phyloP scores from a whole-genome alignment of 352 stramenopile species.

The Globisporangium camurandrum region DNA sequence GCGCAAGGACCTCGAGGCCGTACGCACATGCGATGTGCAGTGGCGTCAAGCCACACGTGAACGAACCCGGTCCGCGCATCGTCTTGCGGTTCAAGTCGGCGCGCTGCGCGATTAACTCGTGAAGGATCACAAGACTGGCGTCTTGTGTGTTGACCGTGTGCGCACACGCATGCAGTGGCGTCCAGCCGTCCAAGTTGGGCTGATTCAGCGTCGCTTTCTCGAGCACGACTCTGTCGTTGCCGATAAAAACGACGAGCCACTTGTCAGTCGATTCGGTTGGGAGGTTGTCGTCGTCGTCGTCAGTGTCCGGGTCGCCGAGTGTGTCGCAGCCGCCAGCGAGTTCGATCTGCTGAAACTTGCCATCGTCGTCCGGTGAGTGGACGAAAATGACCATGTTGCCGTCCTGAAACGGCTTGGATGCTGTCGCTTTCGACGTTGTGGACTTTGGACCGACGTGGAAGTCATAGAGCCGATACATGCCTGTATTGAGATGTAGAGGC shows the following conservation, averaged over 20 bases:
- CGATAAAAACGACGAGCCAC: conserved; percentile 55
- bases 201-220: conserved; percentile 53
- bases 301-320: conserved; percentile 7
- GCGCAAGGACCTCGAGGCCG: conserved; percentile 53
- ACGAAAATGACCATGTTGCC: conserved; percentile 66
- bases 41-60: conserved; percentile 71
- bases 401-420: conserved; percentile 28
- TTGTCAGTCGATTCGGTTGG: conserved; percentile 30
- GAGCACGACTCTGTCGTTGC: conserved; percentile 65
- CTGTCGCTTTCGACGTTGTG: too few species aligned
- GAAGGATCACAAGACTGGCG: conserved; percentile 63
- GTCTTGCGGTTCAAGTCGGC: conserved; percentile 67
- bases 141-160: conserved; percentile 67
- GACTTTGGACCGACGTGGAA: conserved; percentile 74
- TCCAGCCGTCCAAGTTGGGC: conserved; percentile 77
- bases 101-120: conserved; percentile 51
- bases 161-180: conserved; percentile 62
- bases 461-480: conserved; percentile 76
- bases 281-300: conserved; percentile 12
- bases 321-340: conserved; percentile 15
- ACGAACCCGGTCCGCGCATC: conserved; percentile 56
- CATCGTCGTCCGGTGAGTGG: conserved; percentile 34
- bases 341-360: conserved; percentile 42
- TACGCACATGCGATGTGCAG: conserved; percentile 77
- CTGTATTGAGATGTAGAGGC: conserved; percentile 4